Conservation (phyloP, 2,329 filamentous ascomycete species). For the Westerdykella sp. region DNA sequence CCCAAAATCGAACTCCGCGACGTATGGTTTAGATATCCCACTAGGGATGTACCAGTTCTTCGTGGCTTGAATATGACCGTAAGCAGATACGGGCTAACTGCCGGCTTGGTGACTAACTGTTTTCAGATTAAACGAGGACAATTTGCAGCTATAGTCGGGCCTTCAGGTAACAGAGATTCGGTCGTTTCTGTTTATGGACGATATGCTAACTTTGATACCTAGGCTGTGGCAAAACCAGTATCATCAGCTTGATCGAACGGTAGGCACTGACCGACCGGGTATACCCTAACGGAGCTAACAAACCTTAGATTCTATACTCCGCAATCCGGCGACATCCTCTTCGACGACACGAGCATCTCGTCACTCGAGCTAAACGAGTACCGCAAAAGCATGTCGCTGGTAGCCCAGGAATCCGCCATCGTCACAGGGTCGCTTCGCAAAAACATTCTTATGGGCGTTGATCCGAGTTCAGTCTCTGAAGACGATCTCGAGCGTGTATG, state of each 20-base stretch:
- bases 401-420: conserved; percentile 87
- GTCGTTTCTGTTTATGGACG: background rate
- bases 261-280: background rate
- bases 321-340: conserved; percentile 4
- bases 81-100: background rate
- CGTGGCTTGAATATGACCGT: conserved; percentile 30
- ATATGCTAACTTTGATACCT: background rate
- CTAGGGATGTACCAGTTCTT: conserved; percentile 79
- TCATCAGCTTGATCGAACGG: conserved; percentile 52
- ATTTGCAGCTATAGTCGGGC: conserved; percentile 12
- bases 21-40: conserved; percentile 88
- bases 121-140: conserved; percentile 7
- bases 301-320: conserved; percentile 6
- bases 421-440: conserved; percentile 85
- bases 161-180: conserved; percentile 1
- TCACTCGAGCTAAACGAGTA: conserved; percentile 71
- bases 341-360: conserved; percentile 2
- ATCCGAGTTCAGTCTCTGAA: conserved; percentile 27
- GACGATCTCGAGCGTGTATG: conserved; percentile 36
- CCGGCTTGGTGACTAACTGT: background rate
- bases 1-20: conserved; percentile 65
- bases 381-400: conserved; percentile 72
- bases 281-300: background rate
- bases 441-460: conserved; percentile 63
- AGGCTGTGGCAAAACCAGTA: conserved; percentile 64